These are phyloP conservation scores for Cladosporium sphaerospermum DNA, from an alignment of 2,329 filamentous ascomycete genomes.

Conservation along the genomic window DNA sequence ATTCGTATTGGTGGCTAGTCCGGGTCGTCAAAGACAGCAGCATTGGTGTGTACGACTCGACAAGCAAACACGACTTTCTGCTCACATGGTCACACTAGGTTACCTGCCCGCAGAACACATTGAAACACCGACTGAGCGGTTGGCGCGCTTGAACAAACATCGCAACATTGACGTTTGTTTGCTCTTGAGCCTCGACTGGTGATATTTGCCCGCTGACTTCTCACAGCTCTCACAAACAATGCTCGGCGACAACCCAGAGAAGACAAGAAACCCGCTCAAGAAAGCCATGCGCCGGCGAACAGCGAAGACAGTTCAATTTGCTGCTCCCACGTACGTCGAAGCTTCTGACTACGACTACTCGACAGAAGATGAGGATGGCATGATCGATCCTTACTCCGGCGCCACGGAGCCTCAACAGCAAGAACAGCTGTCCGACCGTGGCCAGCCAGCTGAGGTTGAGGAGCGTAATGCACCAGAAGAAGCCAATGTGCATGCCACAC, in stretches of 20 bases:
- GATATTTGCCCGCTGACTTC: conserved; percentile 21
- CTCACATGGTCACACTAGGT: conserved; percentile 47
- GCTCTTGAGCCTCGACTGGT: background rate
- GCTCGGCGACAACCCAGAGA: conserved; percentile 68
- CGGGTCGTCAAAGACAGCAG: conserved; percentile 95
- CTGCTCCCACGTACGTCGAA: conserved; percentile 79
- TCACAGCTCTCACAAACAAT: conserved; percentile 61
- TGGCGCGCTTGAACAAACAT: conserved; percentile 94
- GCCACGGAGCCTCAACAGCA: conserved; percentile 17
- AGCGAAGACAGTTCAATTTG: conserved; percentile 80
- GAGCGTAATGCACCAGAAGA: conserved; percentile 16
- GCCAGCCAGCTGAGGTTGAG: conserved; percentile 18
- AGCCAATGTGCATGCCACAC: conserved; percentile 12
- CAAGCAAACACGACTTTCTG: background rate
- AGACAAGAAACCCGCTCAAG: conserved; percentile 75
- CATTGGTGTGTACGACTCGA: conserved; percentile 55
- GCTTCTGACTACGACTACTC: conserved; percentile 84
- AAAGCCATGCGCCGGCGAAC: conserved; percentile 76
- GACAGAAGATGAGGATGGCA: conserved; percentile 48
- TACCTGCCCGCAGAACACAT: conserved; percentile 97
- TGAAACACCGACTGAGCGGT: conserved; percentile 89
- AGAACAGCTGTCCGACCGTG: conserved; percentile 14
- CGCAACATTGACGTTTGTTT: conserved; percentile 85
- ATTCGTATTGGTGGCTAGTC: conserved; percentile 99
- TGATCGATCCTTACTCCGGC: conserved; percentile 23